A percentile compares a stretch with the other conserved stretches of the same genome.
Evolutionary conservation across 441 rosid species (phyloP).

Genomic region (Adansonia madagascariensis): DNA sequence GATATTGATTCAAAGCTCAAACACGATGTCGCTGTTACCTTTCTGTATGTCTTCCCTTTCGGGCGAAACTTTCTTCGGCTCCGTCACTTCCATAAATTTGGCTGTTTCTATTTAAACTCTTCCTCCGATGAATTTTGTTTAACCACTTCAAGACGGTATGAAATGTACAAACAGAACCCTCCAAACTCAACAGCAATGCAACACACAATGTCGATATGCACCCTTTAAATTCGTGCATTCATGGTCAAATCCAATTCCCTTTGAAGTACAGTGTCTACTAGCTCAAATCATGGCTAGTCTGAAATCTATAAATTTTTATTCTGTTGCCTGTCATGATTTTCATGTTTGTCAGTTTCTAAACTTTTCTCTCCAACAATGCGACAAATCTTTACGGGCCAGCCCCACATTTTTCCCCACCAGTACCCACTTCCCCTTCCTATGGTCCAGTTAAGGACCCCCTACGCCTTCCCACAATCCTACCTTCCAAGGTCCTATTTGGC

Average conservation of each 20-base stretch:
- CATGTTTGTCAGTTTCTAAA: not conserved
- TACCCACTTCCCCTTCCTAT: no score
- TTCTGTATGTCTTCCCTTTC: not conserved
- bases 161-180: constrained; percentile 10
- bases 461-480: not conserved
- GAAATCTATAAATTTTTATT: not conserved
- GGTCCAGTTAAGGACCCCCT: not conserved
- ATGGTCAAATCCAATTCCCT: not conserved
- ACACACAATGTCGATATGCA: not conserved
- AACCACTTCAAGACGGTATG: not conserved
- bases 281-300: constrained; percentile 26
- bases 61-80: not conserved
- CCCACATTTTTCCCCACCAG: not conserved
- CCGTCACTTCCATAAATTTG: not conserved
- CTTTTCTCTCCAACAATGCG: not conserved
- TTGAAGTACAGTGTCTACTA: not conserved
- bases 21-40: not conserved
- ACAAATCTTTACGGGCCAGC: not conserved
- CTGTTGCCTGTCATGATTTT: not conserved
- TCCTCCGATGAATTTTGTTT: constrained; percentile 3
- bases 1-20: not conserved
- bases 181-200: constrained; percentile 16
- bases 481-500: not conserved
- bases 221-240: not conserved
- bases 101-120: constrained; percentile 1